Conservation (phyloP, 192 early-diverging fungal genomes). For the Backusella morwellensis region DNA sequence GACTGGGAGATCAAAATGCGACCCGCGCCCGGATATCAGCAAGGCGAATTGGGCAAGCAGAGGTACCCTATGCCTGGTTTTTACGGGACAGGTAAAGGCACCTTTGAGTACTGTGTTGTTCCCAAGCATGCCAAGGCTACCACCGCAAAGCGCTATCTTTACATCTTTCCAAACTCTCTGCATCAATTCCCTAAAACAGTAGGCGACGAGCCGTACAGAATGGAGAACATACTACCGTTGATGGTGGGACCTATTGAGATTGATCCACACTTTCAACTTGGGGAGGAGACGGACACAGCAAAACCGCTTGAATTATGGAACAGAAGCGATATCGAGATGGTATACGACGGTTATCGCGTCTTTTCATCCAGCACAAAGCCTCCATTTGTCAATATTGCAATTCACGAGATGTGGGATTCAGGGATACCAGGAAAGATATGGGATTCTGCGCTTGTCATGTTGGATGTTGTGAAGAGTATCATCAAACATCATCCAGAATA, state of each 20-base stretch:
- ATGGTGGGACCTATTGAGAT: constrained; percentile 19
- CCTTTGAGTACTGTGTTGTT: constrained; percentile 22
- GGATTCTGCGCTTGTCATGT: constrained; percentile 48
- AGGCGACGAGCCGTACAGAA: background rate
- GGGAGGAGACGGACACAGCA: background rate
- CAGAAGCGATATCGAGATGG: constrained; percentile 2
- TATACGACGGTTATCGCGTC: constrained; percentile 16
- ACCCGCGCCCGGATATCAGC: background rate
- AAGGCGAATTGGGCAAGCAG: background rate
- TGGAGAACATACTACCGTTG: constrained; percentile 19
- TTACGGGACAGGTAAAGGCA: constrained; percentile 19
- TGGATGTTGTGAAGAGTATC: constrained; percentile 30
- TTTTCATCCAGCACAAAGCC: background rate
- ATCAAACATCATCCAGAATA: constrained; percentile 18
- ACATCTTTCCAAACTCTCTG: background rate
- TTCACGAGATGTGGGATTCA: constrained; percentile 40
- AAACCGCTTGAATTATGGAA: constrained; percentile 8
- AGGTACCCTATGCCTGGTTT: constrained; percentile 12
- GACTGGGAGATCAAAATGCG: constrained; percentile 18
- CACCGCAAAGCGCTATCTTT: background rate
- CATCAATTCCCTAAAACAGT: constrained; percentile 10
- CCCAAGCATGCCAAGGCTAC: background rate
- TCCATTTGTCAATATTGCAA: constrained; percentile 14
- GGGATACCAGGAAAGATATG: constrained; percentile 50
- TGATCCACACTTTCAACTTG: background rate